Percentiles rank a stretch among this genome's conserved stretches.
These are phyloP conservation scores for Rhizophora mangle DNA, from an alignment of 345 rosid genomes.

Conservation along the genomic window DNA sequence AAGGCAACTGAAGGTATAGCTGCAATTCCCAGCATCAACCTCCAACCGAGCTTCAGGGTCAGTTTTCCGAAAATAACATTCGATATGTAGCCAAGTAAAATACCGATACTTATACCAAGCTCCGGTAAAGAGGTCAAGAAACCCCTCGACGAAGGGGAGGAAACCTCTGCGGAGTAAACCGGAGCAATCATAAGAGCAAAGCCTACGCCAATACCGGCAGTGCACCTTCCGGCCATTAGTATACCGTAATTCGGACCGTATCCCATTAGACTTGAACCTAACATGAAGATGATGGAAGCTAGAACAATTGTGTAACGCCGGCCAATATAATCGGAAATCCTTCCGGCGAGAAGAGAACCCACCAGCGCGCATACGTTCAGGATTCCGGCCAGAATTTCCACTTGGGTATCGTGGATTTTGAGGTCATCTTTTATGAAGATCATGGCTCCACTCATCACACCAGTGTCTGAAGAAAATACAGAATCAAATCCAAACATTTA, in stretches of 20 bases:
- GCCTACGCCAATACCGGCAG: constrained; percentile 79
- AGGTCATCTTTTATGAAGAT: constrained; percentile 83
- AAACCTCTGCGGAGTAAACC: constrained; percentile 78
- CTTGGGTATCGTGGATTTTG: constrained; percentile 52
- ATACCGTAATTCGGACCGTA: constrained; percentile 61
- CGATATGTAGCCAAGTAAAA: constrained; percentile 62
- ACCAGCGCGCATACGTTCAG: constrained; percentile 74
- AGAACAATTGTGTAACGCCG: constrained; percentile 75
- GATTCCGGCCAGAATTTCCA: constrained; percentile 78
- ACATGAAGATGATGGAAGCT: constrained; percentile 67
- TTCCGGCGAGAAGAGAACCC: constrained; percentile 77
- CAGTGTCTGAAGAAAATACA: constrained; percentile 55
- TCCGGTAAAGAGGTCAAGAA: constrained; percentile 74
- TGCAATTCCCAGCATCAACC: constrained; percentile 84
- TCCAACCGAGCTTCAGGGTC: constrained; percentile 71
- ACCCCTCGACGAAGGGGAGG: constrained; percentile 63
- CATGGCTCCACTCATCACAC: constrained; percentile 98
- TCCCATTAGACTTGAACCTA: constrained; percentile 80
- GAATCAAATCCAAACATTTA: background rate
- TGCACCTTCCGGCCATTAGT: constrained; percentile 67
- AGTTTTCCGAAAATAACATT: constrained; percentile 59
- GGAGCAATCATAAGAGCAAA: constrained; percentile 91
- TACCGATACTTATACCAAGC: constrained; percentile 69
- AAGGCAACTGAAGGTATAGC: constrained; percentile 62
- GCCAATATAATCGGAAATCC: constrained; percentile 76